A percentile compares a stretch with the other conserved stretches of the same genome.
Conservation (phyloP, 441 rosid species). For the Corymbia calophylla region DNA sequence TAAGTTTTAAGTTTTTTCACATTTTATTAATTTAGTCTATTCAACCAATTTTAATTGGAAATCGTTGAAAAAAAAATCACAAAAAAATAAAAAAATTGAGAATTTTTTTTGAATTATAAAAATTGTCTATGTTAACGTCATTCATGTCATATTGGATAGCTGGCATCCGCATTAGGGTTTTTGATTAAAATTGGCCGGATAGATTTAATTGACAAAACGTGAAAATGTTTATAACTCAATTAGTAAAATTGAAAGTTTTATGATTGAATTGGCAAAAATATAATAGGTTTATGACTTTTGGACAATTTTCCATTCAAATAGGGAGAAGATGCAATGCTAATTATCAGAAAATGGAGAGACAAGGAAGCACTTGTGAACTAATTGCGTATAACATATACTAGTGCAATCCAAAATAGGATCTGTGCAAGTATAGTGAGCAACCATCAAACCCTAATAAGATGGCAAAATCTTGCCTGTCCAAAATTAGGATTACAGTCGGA, state of each 20-base stretch:
- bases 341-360: background rate
- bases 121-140: fast-evolving
- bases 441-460: background rate
- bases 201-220: too few relatives aligned
- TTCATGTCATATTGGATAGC: too few relatives aligned
- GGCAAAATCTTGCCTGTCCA: background rate
- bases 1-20: background rate
- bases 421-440: background rate
- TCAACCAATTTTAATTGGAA: too few relatives aligned
- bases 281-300: background rate
- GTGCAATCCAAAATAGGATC: background rate
- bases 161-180: too few relatives aligned
- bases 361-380: background rate
- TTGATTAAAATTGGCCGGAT: fast-evolving
- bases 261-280: fast-evolving
- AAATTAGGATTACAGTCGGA: background rate
- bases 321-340: background rate
- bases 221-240: too few relatives aligned
- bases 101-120: too few relatives aligned
- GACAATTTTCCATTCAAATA: background rate
- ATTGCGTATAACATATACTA: background rate
- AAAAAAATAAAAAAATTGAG: too few relatives aligned
- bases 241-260: too few relatives aligned
- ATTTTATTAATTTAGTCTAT: background rate
- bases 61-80: fast-evolving